Conservation (phyloP, 2,329 filamentous ascomycete species). For the Fulvia fulva region DNA sequence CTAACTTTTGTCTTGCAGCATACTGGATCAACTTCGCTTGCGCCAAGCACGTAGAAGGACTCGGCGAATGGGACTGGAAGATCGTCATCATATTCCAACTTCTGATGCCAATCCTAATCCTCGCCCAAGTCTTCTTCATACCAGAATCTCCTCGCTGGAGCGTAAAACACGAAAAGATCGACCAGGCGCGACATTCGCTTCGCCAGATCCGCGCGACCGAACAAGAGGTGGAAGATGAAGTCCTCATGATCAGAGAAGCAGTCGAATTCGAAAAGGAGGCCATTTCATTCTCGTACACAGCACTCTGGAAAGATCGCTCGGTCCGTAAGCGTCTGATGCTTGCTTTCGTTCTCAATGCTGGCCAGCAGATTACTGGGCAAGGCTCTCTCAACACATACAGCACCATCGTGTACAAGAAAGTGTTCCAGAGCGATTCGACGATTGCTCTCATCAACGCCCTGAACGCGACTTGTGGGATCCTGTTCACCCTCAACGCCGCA, state of each 20-base stretch:
- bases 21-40: constrained; percentile 65
- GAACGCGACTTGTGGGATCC: constrained; percentile 67
- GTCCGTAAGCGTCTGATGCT: constrained; percentile 63
- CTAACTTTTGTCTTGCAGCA: too few species aligned
- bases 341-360: constrained; percentile 64
- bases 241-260: constrained; percentile 62
- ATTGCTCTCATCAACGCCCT: constrained; percentile 72
- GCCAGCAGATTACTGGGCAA: constrained; percentile 69
- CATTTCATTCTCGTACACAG: constrained; percentile 58
- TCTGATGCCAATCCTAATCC: constrained; percentile 61
- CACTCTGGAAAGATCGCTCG: constrained; percentile 67
- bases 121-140: constrained; percentile 60
- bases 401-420: constrained; percentile 69
- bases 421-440: constrained; percentile 56
- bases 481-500: constrained; percentile 69
- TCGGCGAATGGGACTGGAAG: constrained; percentile 68
- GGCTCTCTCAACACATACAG: constrained; percentile 70
- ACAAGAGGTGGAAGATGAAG: constrained; percentile 63
- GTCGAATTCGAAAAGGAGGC: constrained; percentile 69
- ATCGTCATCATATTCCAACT: constrained; percentile 70
- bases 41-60: constrained; percentile 49
- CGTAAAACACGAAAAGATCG: constrained; percentile 58
- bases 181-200: constrained; percentile 57
- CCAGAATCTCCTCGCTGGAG: constrained; percentile 67
- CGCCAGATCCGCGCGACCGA: constrained; percentile 60